phyloP scores from a whole-genome alignment of 2,329 filamentous ascomycete species.

The Pestalotiopsis sp. region DNA sequence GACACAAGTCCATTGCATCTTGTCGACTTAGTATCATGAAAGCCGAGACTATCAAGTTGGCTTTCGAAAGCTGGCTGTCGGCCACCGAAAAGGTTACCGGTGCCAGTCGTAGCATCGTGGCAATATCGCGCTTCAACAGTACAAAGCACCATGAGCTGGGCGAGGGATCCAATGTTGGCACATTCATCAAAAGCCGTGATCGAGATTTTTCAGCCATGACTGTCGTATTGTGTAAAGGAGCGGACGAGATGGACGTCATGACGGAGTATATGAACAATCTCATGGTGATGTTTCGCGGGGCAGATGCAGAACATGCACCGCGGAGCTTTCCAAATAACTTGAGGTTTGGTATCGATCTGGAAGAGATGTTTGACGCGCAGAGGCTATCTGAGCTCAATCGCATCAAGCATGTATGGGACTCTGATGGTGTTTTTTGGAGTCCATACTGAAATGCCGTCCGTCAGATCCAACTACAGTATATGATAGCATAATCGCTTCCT shows the following conservation, averaged over 20 bases:
- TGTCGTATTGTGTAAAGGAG: neutral
- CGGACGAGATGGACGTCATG: neutral
- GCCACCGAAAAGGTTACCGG: neutral
- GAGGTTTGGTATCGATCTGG: neutral
- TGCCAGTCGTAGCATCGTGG: neutral
- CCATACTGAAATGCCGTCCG: neutral
- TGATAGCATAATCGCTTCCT: too few species aligned
- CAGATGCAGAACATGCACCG: neutral
- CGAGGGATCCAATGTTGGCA: neutral
- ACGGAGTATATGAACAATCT: neutral
- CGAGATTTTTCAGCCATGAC: neutral
- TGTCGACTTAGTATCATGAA: neutral
- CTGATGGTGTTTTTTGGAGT: neutral
- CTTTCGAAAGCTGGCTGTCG: neutral
- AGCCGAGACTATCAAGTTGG: neutral
- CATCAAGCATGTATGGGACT: conserved; percentile 1
- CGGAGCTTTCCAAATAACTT: conserved; percentile 5
- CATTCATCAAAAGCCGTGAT: neutral
- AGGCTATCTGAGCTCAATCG: neutral
- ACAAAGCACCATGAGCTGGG: neutral
- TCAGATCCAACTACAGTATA: too few species aligned
- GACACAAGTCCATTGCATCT: neutral
- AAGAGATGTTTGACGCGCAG: neutral
- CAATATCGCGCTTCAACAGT: neutral
- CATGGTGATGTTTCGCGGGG: neutral